Conservation (phyloP, 306 rosid genomes). For the Ammopiptanthus mongolicus region DNA sequence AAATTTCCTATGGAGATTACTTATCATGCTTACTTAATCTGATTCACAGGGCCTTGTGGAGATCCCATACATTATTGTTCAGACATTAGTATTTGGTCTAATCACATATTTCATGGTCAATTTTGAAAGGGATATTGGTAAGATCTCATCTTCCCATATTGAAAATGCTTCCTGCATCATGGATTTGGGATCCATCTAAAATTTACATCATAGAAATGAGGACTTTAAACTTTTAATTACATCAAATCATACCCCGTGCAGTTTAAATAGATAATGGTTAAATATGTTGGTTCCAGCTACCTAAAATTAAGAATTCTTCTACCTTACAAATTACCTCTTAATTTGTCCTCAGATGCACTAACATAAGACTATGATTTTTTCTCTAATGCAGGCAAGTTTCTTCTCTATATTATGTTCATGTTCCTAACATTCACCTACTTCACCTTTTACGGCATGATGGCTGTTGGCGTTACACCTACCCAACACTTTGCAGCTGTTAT, state of each 20-base stretch:
- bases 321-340: neutral
- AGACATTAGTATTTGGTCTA: conserved; percentile 60
- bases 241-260: neutral
- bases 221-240: neutral
- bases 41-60: conserved; percentile 72
- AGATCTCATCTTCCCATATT: conserved; percentile 12
- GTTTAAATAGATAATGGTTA: neutral
- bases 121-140: conserved; percentile 57
- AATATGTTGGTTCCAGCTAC: neutral
- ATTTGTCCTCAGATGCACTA: neutral
- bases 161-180: neutral
- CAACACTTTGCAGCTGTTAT: conserved; percentile 58
- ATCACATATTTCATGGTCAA: conserved; percentile 78
- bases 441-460: conserved; percentile 81
- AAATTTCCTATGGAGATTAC: neutral
- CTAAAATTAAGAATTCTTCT: neutral
- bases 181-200: neutral
- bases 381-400: conserved; percentile 53
- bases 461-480: conserved; percentile 71
- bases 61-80: conserved; percentile 65
- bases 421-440: conserved; percentile 80
- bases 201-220: neutral
- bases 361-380: neutral
- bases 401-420: conserved; percentile 53
- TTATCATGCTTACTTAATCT: neutral